Evolutionary conservation across 345 rosid genomes (phyloP), one percentile per base, ranked within the genome.

Genomic region (Lepidium didymum): DNA sequence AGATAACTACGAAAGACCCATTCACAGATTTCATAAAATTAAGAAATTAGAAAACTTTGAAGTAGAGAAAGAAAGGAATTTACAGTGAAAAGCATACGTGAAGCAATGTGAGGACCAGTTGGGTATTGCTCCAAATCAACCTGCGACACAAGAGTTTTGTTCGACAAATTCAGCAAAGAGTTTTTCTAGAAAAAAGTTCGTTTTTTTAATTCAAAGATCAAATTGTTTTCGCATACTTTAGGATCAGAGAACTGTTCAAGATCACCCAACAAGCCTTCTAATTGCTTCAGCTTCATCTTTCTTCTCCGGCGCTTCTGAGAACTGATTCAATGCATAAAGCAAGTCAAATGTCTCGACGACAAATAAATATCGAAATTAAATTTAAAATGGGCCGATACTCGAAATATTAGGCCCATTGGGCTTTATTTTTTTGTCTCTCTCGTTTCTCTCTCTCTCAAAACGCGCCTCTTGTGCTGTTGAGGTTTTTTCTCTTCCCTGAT

Each of bases 111-210:
- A 51, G 96, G 85, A 61, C 97, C 92, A 61, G 96, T 94, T 41
- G 97, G 96, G 68, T 94, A 94, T 79, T 94, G 99, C 68, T 94
- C 99, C 47, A 94, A 81, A 75, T 94, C 99, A 47, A 87, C 80
- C 94, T 90, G 83, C 84, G 52, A 23, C 46, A 41, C 23, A 27
- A 60, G 31, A 35, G 53, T 34, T 67, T 27, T 27, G 43, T 8
- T 56, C 47, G 5, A 67, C 5, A 5, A 13, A 74, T 55, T 50
- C 33, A 6, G 23, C 4, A 63, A 14, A 5, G 16, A 51, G 13
- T 15, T 2, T 18, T 34, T 16, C 7, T 6, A 11, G 4, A 1
- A 4, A 21, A 29, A 10, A 16, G 14, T 9, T 35, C n/a, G 2
- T 13, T 7, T 23, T 21, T 45, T 19, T 40, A 21, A 50, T 3